Evolutionary conservation across 2,329 filamentous ascomycete genomes (phyloP), one percentile per base, ranked within the genome.

Genomic region (Diaporthe eres): DNA sequence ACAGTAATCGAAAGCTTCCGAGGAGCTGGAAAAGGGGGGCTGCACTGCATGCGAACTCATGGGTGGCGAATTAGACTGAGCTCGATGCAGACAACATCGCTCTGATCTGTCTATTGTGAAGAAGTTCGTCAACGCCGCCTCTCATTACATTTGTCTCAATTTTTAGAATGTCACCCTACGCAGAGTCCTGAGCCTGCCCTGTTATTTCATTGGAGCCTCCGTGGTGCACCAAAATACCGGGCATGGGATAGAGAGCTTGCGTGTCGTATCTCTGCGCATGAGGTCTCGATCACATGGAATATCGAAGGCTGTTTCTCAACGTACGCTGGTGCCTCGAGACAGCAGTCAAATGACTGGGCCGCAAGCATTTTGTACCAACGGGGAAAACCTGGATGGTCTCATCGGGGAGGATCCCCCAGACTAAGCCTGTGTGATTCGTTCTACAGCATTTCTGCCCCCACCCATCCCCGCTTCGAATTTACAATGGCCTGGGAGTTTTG

Each of bases 21-120:
- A 53, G 47, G 44, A 65, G 71, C 58, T 39, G 71, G 71, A 39
- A 73, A 63, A 51, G 42, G 71, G 60, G 71, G 57, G 58, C 57
- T 73, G 58, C 57, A 65, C 63, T 53, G 63, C 63, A 68, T 67
- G 42, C 61, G 63, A 34, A 28, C 44, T 37, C 8, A 15, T 39
- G 9, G n/a, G 65, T 55, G 65, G 65, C 65, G 34, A 68, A 68
- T 19, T 68, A 31, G 25, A 9, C 44, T 9, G 13, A 31, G 42
- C n/a, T 7, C 3, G 15, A 49, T 10, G 17, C 44, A 49, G 15
- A 47, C 60, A 2, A 42, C 6, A 31, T 60, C 31, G 2, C 34
- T 39, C 34, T 9, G n/a, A 53, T n/a, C 8, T 19, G 19, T 4
- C 5, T n/a, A 19, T 19, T 19, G 5, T n/a, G 34, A 37, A 37